Percentiles rank a stretch among this genome's conserved stretches.
Evolutionary conservation across 2,329 filamentous ascomycete genomes (phyloP).

Genomic region (Sodiomyces alkalinus): DNA sequence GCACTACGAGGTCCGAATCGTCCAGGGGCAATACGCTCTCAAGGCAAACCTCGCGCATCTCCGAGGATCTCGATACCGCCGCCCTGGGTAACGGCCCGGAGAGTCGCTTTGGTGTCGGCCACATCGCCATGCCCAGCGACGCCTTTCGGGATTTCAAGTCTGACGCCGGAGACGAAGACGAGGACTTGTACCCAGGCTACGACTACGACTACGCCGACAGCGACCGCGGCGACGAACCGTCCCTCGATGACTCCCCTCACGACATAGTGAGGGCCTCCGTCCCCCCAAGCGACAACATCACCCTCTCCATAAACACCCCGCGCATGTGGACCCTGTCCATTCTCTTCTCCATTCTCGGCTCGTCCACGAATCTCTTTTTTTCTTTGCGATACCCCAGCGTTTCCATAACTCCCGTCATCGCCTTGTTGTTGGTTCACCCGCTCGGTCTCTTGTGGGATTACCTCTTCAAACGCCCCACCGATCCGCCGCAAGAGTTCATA

Average conservation of each 20-base stretch:
- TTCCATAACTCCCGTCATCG: conserved; percentile 78
- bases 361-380: conserved; percentile 77
- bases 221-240: conserved; percentile 28
- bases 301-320: conserved; percentile 72
- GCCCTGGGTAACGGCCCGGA: conserved; percentile 37
- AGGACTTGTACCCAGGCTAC: conserved; percentile 10
- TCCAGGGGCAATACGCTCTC: conserved; percentile 14
- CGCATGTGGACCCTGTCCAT: conserved; percentile 78
- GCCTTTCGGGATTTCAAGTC: conserved; percentile 24
- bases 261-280: conserved; percentile 70
- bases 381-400: conserved; percentile 82
- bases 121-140: conserved; percentile 29
- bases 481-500: conserved; percentile 21
- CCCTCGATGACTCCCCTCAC: conserved; percentile 58
- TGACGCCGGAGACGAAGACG: conserved; percentile 7
- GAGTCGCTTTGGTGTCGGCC: conserved; percentile 34
- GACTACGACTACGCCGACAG: conserved; percentile 18
- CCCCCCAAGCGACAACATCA: conserved; percentile 56
- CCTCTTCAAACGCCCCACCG: conserved; percentile 33
- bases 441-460: conserved; percentile 69
- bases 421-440: conserved; percentile 69
- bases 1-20: conserved; percentile 15
- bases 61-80: conserved; percentile 35
- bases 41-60: conserved; percentile 20
- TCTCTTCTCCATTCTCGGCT: conserved; percentile 66